These are phyloP conservation scores for Leishmania mexicana DNA, from an alignment of 208 protist genomes.

Conservation along the genomic window DNA sequence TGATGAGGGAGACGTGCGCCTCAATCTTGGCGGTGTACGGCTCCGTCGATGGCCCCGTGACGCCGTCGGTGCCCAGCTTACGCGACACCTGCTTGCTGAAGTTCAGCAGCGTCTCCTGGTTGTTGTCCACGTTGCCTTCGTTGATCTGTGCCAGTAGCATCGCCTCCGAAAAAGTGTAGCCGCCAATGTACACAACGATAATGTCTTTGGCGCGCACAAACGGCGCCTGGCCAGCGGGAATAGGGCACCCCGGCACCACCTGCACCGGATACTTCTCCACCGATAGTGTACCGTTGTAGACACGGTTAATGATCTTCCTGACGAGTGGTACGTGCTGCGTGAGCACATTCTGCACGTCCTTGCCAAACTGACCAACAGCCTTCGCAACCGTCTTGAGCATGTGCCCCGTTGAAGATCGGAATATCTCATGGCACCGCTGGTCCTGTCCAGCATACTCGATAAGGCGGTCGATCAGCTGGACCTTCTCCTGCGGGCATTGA, in stretches of 20 bases:
- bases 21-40: constrained; percentile 86
- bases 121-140: constrained; percentile 78
- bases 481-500: constrained; percentile 56
- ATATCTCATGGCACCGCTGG: constrained; percentile 74
- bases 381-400: constrained; percentile 82
- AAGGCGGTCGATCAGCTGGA: constrained; percentile 75
- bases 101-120: constrained; percentile 80
- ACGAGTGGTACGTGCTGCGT: constrained; percentile 96
- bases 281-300: constrained; percentile 82
- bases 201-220: constrained; percentile 82
- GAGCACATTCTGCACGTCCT: constrained; percentile 96
- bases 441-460: constrained; percentile 71
- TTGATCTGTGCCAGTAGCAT: constrained; percentile 81
- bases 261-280: constrained; percentile 70
- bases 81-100: constrained; percentile 69
- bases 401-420: constrained; percentile 67
- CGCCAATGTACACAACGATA: constrained; percentile 80
- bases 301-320: constrained; percentile 85
- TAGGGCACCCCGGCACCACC: constrained; percentile 62
- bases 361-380: constrained; percentile 80
- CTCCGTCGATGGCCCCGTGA: constrained; percentile 38
- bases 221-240: constrained; percentile 49
- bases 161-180: constrained; percentile 82
- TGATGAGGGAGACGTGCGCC: constrained; percentile 71
- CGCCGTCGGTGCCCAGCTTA: constrained; percentile 35